Base-by-base conservation (phyloP, 768 basidiomycete species). In the Phanerodontia chrysosporium region DNA sequence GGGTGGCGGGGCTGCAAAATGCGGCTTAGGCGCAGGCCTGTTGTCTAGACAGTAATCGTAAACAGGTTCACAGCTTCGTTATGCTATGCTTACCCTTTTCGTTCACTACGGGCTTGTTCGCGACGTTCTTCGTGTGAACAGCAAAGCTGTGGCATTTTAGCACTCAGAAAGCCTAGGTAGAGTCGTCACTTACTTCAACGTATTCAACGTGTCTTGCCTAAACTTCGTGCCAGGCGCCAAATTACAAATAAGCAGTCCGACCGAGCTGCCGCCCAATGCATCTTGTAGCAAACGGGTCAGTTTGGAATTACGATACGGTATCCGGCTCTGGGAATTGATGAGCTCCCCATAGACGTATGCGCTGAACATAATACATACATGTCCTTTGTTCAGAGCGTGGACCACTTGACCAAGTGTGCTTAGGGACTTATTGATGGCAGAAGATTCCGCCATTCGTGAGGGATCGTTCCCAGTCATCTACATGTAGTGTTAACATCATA, bases 261-360 rank as follows among this genome's bases (percentile, higher is more conserved):
- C 79, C 0, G 90, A 87, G 1, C 82, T 79, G 13, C 94, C 94
- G 22, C 92, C 92, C 0, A 96, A 83, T 0, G 92, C 92, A 61
- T 93, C 92, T 85, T 95, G 92, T 1, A 96, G 80, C 53, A 95
- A 86, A 25, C 94, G 79, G 0, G 93, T 96, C 32, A 95, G 78
- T 68, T 94, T 94, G 0, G 91, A 90, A 69, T 95, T 90, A 45
- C 94, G 85, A 67, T 95, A 95, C 0, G 94, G 94, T 59, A 95
- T 88, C 24, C 91, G 85, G 28, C 84, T 75, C 87, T 90, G 57
- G 58, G n/a, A 61, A 59, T 27, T 4, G 36, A 51, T 6, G n/a
- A 28, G 39, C 32, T 18, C 4, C 8, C 4, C 29, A 24, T 42
- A 35, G 36, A 49, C n/a, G 27, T n/a, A n/a, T n/a, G n/a, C 24